Base-by-base conservation (phyloP, 768 basidiomycete species). In the Chalciporus chontae region DNA sequence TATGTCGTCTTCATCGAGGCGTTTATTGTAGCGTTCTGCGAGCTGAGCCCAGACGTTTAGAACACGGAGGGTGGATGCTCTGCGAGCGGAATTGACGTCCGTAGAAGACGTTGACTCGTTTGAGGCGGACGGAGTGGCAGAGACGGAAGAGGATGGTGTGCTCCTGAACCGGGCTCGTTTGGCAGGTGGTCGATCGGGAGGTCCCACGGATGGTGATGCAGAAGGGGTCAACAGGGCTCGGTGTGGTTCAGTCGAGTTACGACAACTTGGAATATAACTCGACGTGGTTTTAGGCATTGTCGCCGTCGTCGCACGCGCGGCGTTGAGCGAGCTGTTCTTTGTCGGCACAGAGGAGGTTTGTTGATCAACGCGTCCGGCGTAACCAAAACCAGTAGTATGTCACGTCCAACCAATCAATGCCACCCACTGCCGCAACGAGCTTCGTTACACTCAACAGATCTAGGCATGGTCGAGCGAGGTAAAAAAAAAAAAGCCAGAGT, bases 1-100 rank as follows among this genome's bases (percentile, higher is more conserved):
- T 40, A 90, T 83, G 63, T 92, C 89, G 65, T 91, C 89, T 60
- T 90, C 83, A 56, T 87, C 85, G 34, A 88, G 69, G 39, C 76
- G 74, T 44, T 79, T 75, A 29, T 77, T 74, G 61, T 90, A 85
- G 21, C 85, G 78, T 42, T 84, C 80, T 3, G 79, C 87, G 4
- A 91, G 78, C 45, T 78, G 73, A 23, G 78, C 73, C 88, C 89
- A 90, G 13, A 79, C 70, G 56, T 78, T 76, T 19, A 80, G 69
- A 32, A 90, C 70, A 3, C 83, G 81, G 56, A 73, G 66, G 5
- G 75, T 73, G 11, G 66, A 69, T 19, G 77, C 83, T 46, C 79
- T 73, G 39, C 84, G 74, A 31, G 80, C 81, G 31, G 76, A 73
- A 45, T 80, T 67, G 18, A 82, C 67, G 53, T 82, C 77, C 4